These are phyloP conservation scores for Platanthera guangdongensis DNA, from an alignment of 106 monocot species.

Conservation along the genomic window DNA sequence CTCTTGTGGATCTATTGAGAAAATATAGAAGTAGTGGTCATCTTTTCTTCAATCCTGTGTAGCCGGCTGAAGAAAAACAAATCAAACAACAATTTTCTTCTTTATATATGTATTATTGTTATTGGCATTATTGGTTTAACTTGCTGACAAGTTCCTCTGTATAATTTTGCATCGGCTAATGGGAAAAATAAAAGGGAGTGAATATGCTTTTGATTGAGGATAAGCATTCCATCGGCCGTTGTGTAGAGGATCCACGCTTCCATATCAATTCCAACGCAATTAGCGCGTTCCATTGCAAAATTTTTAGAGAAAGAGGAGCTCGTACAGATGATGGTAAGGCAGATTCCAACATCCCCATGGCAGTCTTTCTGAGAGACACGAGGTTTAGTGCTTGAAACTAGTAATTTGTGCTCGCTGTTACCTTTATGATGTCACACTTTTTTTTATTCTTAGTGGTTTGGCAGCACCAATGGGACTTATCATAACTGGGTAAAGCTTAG, in stretches of 20 bases:
- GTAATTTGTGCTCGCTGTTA: constrained; percentile 2
- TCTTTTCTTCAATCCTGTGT: not conserved
- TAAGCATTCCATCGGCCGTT: constrained; percentile 64
- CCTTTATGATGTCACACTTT: not conserved
- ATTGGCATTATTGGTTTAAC: not conserved
- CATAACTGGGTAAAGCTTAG: constrained; percentile 70
- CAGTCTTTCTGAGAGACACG: constrained; percentile 66
- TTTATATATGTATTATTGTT: not conserved
- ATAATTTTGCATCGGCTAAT: not conserved
- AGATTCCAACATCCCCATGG: constrained; percentile 11
- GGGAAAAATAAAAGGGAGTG: constrained; percentile 56
- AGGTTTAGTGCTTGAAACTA: constrained; percentile 36
- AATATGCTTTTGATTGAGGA: constrained; percentile 66
- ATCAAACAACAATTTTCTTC: not conserved
- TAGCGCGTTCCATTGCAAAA: constrained; percentile 81
- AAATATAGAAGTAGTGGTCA: not conserved
- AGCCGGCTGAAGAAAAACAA: not conserved
- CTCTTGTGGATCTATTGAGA: not conserved
- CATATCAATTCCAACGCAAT: constrained; percentile 36
- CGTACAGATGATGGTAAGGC: constrained; percentile 32
- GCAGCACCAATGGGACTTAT: constrained; percentile 94
- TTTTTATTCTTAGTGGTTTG: constrained; percentile 19
- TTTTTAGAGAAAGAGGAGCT: constrained; percentile 38
- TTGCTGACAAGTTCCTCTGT: not conserved
- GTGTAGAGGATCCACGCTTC: constrained; percentile 53